Percentiles rank a stretch among this genome's conserved stretches.
Conservation (phyloP, 805 yeast species). For the Wickerhamomyces ciferrii region DNA sequence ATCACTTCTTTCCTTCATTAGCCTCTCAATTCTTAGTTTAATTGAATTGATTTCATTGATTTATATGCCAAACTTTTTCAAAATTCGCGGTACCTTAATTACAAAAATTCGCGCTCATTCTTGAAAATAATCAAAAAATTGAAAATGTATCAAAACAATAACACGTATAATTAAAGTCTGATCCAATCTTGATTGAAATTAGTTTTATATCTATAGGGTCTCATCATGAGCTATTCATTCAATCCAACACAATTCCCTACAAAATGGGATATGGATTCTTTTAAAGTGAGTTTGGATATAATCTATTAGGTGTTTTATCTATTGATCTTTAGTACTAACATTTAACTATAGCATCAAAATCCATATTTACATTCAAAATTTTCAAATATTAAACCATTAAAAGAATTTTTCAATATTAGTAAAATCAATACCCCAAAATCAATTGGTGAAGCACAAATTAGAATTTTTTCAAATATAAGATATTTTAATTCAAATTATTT, state of each 20-base stretch:
- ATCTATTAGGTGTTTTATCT: constrained; percentile 5
- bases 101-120: too few species aligned
- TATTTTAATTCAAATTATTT: constrained; percentile 20
- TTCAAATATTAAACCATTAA: constrained; percentile 15
- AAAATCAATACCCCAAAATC: constrained; percentile 10
- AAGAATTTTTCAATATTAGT: constrained; percentile 14
- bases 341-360: constrained; percentile 9
- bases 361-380: constrained; percentile 19
- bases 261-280: constrained; percentile 2
- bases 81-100: too few species aligned
- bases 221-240: not conserved
- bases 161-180: too few species aligned
- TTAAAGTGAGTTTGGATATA: not conserved
- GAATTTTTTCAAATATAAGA: constrained; percentile 9
- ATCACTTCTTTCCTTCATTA: too few species aligned
- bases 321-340: not conserved
- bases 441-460: constrained; percentile 7
- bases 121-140: too few species aligned
- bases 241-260: constrained; percentile 2
- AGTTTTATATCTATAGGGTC: too few species aligned
- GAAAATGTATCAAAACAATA: too few species aligned
- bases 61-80: too few species aligned
- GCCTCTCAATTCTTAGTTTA: too few species aligned
- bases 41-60: too few species aligned
- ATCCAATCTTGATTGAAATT: too few species aligned